These are phyloP conservation scores for Uronychia setigera DNA, from an alignment of 73 alveolate species.

Conservation along the genomic window DNA sequence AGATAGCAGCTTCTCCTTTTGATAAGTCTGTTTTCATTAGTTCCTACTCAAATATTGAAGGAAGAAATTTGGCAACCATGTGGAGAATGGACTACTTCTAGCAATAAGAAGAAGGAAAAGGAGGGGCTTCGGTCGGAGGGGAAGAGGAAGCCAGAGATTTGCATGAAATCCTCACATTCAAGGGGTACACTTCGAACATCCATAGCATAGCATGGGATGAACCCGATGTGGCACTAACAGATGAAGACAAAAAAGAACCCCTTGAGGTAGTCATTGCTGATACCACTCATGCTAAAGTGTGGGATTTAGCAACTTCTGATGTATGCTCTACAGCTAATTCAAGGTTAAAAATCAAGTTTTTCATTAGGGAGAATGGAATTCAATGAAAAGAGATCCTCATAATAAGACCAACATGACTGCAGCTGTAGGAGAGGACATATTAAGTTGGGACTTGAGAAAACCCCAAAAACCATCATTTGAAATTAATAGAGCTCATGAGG, in stretches of 20 bases:
- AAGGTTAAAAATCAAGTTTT: neutral
- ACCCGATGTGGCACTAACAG: conserved; percentile 3
- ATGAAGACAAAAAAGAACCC: conserved; percentile 27
- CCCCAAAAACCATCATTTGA: conserved; percentile 11
- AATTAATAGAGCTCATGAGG: conserved; percentile 58
- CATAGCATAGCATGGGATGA: conserved; percentile 59
- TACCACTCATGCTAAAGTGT: conserved; percentile 11
- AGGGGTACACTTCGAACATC: neutral
- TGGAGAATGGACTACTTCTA: conserved; percentile 4
- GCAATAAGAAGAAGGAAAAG: conserved; percentile 30
- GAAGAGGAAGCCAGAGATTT: neutral
- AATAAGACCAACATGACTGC: conserved; percentile 13
- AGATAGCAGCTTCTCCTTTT: conserved; percentile 41
- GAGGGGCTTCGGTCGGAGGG: conserved; percentile 1
- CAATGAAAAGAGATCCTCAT: conserved; percentile 52
- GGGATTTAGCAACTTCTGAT: conserved; percentile 37
- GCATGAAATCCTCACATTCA: neutral
- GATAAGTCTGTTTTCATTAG: conserved; percentile 37
- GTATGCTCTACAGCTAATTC: conserved; percentile 8
- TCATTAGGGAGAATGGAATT: neutral
- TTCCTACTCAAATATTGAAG: conserved; percentile 10
- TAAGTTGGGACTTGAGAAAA: conserved; percentile 36
- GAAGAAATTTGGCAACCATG: neutral
- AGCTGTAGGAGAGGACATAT: neutral
- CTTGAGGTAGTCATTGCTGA: conserved; percentile 42